Evolutionary conservation across 2,329 filamentous ascomycete genomes (phyloP).

Genomic region (Cladosporium sp.): DNA sequence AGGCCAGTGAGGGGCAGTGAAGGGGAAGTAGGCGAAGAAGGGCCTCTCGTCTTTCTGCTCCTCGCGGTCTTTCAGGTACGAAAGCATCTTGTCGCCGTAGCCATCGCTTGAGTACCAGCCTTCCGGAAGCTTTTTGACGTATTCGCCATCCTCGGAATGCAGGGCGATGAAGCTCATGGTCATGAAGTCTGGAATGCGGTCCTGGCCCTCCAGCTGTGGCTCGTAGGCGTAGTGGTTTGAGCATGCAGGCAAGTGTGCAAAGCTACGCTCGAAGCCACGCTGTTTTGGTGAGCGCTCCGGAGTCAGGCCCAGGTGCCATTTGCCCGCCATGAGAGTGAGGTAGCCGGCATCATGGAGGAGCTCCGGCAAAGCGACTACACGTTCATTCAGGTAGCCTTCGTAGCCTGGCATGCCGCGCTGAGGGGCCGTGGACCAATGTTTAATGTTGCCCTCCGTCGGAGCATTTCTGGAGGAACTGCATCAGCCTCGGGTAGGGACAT

Average conservation of each 20-base stretch:
- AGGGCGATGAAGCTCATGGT: constrained; percentile 37
- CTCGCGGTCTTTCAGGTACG: constrained; percentile 32
- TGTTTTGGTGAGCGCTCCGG: constrained; percentile 50
- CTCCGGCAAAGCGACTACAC: constrained; percentile 54
- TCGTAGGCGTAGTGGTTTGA: constrained; percentile 53
- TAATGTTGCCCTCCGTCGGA: constrained; percentile 41
- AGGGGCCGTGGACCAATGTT: constrained; percentile 44
- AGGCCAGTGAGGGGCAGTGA: constrained; percentile 59
- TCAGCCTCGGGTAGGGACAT: not conserved
- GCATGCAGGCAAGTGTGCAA: constrained; percentile 56
- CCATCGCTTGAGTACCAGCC: constrained; percentile 36
- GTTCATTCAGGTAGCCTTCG: constrained; percentile 57
- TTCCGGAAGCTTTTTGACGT: constrained; percentile 33
- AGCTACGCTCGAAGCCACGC: constrained; percentile 54
- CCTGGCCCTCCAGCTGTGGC: constrained; percentile 35
- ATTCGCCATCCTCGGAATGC: constrained; percentile 35
- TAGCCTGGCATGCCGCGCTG: constrained; percentile 56
- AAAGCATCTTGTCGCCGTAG: constrained; percentile 35
- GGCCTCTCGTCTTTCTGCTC: constrained; percentile 36
- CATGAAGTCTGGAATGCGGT: constrained; percentile 36
- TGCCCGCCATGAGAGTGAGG: constrained; percentile 55
- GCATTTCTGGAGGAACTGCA: constrained; percentile 31
- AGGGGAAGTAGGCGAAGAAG: constrained; percentile 57
- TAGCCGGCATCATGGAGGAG: constrained; percentile 54
- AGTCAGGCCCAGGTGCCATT: constrained; percentile 58